Percentiles rank a stretch among this genome's conserved stretches.
phyloP scores from a whole-genome alignment of 345 rosid species.

The Euclidium syriacum region DNA sequence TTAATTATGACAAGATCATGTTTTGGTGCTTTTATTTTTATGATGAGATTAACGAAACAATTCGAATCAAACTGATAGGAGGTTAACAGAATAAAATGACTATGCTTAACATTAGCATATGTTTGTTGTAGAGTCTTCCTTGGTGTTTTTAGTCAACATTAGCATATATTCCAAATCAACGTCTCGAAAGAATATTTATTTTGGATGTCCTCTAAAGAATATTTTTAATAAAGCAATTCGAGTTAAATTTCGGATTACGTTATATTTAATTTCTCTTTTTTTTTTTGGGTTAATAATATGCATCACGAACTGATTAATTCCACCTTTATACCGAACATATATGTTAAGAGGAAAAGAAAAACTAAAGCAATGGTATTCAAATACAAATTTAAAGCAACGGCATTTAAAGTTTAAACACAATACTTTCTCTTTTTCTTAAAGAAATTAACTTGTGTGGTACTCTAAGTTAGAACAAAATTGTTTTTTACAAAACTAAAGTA shows the following conservation, averaged over 20 bases:
- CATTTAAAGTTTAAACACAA: not conserved
- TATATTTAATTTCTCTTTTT: slow-evolving; percentile 19
- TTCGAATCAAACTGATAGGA: not conserved
- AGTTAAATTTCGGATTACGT: slow-evolving; percentile 15
- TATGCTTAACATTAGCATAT: not conserved
- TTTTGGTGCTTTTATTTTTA: not conserved
- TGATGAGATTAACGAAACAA: not conserved
- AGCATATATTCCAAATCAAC: slow-evolving; percentile 28
- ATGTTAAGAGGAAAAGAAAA: slow-evolving; percentile 4
- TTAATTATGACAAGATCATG: not conserved
- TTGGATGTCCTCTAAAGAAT: slow-evolving; percentile 14
- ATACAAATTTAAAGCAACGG: slow-evolving; percentile 6
- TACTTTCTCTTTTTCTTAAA: slow-evolving; percentile 10
- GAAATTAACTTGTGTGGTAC: not conserved
- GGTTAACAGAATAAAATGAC: not conserved
- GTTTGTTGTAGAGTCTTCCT: not conserved
- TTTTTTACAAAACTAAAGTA: not conserved
- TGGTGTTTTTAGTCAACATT: slow-evolving; percentile 21
- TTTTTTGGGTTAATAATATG: no score
- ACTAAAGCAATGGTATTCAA: slow-evolving; percentile 24
- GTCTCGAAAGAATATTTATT: slow-evolving; percentile 13
- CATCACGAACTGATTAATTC: slow-evolving; percentile 13
- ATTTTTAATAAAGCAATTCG: slow-evolving; percentile 17
- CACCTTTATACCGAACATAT: slow-evolving; percentile 16
- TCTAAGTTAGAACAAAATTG: not conserved